Evolutionary conservation across 23 red algal species (phyloP), one percentile per base, ranked within the genome.

Genomic region (Rhodosorus marinus): DNA sequence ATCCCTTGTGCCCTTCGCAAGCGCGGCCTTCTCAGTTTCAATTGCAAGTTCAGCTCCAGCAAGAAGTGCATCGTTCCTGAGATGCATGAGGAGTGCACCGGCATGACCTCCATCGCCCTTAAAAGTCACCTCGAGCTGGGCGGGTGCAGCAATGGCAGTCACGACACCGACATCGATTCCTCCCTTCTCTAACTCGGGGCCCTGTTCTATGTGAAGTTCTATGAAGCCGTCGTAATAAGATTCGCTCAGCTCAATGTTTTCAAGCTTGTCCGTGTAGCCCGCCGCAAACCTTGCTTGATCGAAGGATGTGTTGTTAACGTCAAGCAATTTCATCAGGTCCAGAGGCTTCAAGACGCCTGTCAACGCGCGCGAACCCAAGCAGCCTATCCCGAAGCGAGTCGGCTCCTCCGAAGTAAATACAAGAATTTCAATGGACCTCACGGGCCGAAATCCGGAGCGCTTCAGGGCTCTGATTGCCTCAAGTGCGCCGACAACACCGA

Each of bases 121-220:
- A 0, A 72, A 21, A 26, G 9, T 14, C n/a, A 80, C 30, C 26
- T 8, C 31, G 51, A 72, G 43, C 21, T 75, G 35, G 23, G 60
- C 60, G 33, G 80, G 83, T 23, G 74, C 83, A 3, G 59, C 52
- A 53, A 92, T 92, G 4, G 73, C 62, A 25, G 54, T 40, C 4
- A 92, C 74, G 22, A 56, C 60, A 8, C 57, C 74, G 25, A 74
- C 20, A 23, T 56, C 1, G n/a, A 17, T 38, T 9, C 54, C 35
- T 27, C 9, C 22, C 24, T 22, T 22, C 35, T 81, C 83, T 11
- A 81, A 41, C 30, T 73, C 66, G 5, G 83, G 83, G 20, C 83
- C 83, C 64, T 92, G 74, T 56, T 92, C 83, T 22, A 79, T 79
- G 45, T 92, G 83, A 28, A 80, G 38, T 49, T 92, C 83, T 23